Evolutionary conservation across 2,329 filamentous ascomycete species (phyloP), one percentile per base, ranked within the genome.

Genomic region (Pestalotiopsis sp.): DNA sequence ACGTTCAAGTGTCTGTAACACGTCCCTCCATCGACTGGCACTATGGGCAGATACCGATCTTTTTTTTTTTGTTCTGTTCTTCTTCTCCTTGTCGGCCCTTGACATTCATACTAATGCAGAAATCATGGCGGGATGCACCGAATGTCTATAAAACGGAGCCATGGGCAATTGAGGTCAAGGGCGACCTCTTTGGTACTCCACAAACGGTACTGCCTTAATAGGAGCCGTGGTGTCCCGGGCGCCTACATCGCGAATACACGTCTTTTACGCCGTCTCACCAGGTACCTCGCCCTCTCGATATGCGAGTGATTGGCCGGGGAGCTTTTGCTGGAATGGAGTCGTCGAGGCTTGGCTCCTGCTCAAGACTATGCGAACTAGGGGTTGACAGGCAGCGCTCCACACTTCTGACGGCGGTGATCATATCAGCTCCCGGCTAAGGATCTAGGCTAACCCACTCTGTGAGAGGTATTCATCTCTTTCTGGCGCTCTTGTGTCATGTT

Each of bases 131-230:
- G 63, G 45, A 56, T 66, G 63, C 63, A 66, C 63, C 45, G 25
- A 66, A 66, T 27, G 63, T 57, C 63, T 66, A 66, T 66, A 66
- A 66, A 57, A 56, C 49, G 63, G 63, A 66, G 17, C 63, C 23
- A 52, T 25, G 60, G 60, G 27, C 36, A 41, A 23, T 13, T 36
- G 20, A 59, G 11, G 27, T 52, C 45, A 52, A 52, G n/a, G 45
- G n/a, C 20, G 45, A 52, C 17, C 45, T 52, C 20, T 52, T 23
- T 52, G 45, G 23, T 59, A 59, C 57, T 59, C 25, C 57, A 36
- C 27, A 59, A 27, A 36, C 23, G 27, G 27, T 59, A 59, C 27
- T 59, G 23, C 57, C 57, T 59, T 59, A 52, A 52, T 59, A 27
- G 57, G 25, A 27, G 23, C 17, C 57, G 25, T 23, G 14, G n/a